Evolutionary conservation across 2,329 filamentous ascomycete species (phyloP), one percentile per base, ranked within the genome.

Genomic region (Plenodomus lindquistii): DNA sequence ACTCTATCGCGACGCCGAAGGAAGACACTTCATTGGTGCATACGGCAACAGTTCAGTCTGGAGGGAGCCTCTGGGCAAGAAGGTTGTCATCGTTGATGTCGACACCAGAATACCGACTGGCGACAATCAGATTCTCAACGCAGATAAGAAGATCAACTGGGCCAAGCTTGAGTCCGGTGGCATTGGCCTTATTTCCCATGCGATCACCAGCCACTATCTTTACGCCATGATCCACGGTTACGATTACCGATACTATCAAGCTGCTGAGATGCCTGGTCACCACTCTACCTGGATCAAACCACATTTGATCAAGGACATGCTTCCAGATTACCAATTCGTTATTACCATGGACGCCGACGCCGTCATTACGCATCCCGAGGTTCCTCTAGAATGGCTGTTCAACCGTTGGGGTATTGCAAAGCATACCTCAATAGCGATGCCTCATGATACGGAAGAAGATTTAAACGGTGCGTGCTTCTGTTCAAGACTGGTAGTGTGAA

Each of bases 351-450:
- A 78, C 54, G 67, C 73, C 15, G 76, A 78, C 52, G 71, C 67
- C 27, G 65, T 72, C 15, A 70, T 77, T 44, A 60, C 65, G 1
- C 65, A 77, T 42, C 66, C 70, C 0, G 65, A 75, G 24, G 55
- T 78, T 2, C 75, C 76, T 2, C 42, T 77, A 10, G 76, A 78
- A 60, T 78, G 73, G 70, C 67, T 78, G 2, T 65, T 78, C 54
- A 75, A 74, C 54, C 65, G 73, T 19, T 78, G 75, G 76, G 65
- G 72, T 42, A 62, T 77, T 38, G 66, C 58, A 11, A 50, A 59
- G 0, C 55, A 70, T 3, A 77, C 73, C 1, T 64, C 73, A 7
- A 50, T 78, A 31, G 66, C 74, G 4, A 66, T 77, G 61, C 67
- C 75, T 10, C 50, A 66, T 36, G 75, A 77, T 31, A 38, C 45